phyloP scores from a whole-genome alignment of 2,329 filamentous ascomycete genomes.

The Cladosporium sphaerospermum region DNA sequence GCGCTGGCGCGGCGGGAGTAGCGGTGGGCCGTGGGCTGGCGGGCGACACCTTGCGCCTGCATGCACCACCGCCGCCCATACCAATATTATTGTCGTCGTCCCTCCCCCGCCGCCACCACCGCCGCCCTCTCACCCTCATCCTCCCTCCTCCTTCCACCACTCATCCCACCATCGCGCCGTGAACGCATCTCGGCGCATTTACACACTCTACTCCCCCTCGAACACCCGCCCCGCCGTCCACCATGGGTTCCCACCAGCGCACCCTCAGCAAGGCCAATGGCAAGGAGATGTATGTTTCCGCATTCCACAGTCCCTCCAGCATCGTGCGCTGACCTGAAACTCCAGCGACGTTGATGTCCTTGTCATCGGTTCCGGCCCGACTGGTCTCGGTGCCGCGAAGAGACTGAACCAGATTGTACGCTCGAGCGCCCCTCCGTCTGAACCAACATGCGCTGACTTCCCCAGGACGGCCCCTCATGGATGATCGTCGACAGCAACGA shows the following conservation, averaged over 20 bases:
- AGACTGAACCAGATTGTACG: conserved; percentile 91
- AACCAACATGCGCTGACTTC: conserved; percentile 8
- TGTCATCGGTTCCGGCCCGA: conserved; percentile 95
- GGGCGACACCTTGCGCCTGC: conserved; percentile 3
- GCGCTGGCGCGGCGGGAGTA: conserved; percentile 2
- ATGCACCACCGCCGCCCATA: neutral
- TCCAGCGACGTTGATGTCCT: conserved; percentile 87
- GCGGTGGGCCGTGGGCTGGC: neutral
- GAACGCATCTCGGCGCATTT: neutral
- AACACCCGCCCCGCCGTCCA: neutral
- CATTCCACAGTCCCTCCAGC: neutral
- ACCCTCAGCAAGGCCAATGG: conserved; percentile 30
- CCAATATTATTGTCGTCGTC: neutral
- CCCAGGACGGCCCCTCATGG: conserved; percentile 85
- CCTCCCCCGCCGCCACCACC: conserved; percentile 2
- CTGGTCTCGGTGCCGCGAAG: conserved; percentile 95
- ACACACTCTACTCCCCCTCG: too few species aligned
- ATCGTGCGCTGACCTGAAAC: conserved; percentile 9
- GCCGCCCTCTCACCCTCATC: neutral
- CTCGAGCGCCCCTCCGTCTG: neutral
- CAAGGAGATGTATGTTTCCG: conserved; percentile 26
- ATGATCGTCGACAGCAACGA: conserved; percentile 89
- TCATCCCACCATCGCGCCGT: neutral
- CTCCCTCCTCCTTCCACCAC: neutral
- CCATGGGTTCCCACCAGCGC: conserved; percentile 20